Base-by-base conservation (phyloP, 2,329 filamentous ascomycete genomes). In the Phaeomoniella chlamydospora region DNA sequence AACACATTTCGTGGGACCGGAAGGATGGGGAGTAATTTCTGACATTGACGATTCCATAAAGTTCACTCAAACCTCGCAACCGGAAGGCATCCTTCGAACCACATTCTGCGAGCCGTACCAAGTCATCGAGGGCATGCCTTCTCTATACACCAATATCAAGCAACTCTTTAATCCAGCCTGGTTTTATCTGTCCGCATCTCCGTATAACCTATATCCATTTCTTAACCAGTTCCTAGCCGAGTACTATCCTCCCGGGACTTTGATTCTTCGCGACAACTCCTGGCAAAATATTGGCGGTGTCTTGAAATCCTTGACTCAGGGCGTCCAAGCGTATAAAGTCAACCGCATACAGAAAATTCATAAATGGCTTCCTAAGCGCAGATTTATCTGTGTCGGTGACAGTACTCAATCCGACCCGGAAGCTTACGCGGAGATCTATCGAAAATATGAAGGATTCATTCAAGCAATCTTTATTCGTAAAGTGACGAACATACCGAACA, bases 1-100 rank as follows among this genome's bases (percentile, higher is more conserved):
- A 41, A 93, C 84, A 0, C 70, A 76, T 13, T 86, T 81, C 49
- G 81, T 82, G 0, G 76, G 74, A 13, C 72, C 79, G 0, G 74
- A 80, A 33, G 87, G 88, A 5, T 94, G 86, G 86, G 74, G 74
- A 10, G 61, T 96, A 10, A 77, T 94, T 43, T 88, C 81, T 29
- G 88, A 96, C 49, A 74, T 96, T 45, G 90, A 96, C 52, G 88
- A 96, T 57, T 94, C 87, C 0, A 93, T 96, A 64, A 94, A 96
- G 58, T 64, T 87, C 45, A 94, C 88, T 0, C 68, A 81, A 54
- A 94, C 88, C 0, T 74, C 77, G 31, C 79, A 83, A 34, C 77
- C 85, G 0, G 68, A 80, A 5, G 84, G 85, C 2, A 88, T 94
- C 48, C 64, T 96, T 4, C 70, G 74, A 33, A 79, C 80, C 35